Evolutionary conservation across 306 rosid species (phyloP), one percentile per base, ranked within the genome.

Genomic region (Corylus heterophylla): DNA sequence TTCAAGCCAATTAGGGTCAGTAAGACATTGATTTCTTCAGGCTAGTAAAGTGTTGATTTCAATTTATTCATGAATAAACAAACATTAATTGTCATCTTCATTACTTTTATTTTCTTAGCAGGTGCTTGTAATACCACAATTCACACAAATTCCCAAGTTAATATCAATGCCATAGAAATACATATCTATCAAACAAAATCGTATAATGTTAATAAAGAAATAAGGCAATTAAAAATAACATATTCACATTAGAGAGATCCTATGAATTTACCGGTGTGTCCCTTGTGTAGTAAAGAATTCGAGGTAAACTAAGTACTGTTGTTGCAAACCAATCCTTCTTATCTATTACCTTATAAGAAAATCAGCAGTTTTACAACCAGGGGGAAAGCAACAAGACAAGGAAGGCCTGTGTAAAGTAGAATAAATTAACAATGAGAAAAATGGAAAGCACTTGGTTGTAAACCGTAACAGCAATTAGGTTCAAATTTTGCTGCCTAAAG

Each of bases 261-360:
- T 49, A 18, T 20, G 74, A 77, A 64, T 78, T 89, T 91, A 95
- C 98, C 97, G 92, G 52, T n/a, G 94, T 64, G 71, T 91, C 96
- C 85, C 81, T 90, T 49, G 96, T 74, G 89, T 89, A 87, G 92
- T 95, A 92, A 81, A 83, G 87, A 74, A 92, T 85, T 80, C 90
- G 97, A 80, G 98, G 98, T 83, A 95, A 85, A 76, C 81, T 87
- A 76, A 91, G 83, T 67, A 92, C 64, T 73, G 67, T 84, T 69
- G 97, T 92, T 75, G 94, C 88, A 91, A 94, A 90, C 98, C 98
- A 94, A 87, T 94, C 91, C 22, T 22, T 22, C 22, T 22, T 22
- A 22, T 72, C n/a, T 42, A 92, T 92, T 83, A 94, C 98, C 97
- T 86, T 18, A 81, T 64, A 77, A 91, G 83, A 81, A 97, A 94